phyloP scores from a whole-genome alignment of 2,329 filamentous ascomycete species.

The Celoporthe dispersa region DNA sequence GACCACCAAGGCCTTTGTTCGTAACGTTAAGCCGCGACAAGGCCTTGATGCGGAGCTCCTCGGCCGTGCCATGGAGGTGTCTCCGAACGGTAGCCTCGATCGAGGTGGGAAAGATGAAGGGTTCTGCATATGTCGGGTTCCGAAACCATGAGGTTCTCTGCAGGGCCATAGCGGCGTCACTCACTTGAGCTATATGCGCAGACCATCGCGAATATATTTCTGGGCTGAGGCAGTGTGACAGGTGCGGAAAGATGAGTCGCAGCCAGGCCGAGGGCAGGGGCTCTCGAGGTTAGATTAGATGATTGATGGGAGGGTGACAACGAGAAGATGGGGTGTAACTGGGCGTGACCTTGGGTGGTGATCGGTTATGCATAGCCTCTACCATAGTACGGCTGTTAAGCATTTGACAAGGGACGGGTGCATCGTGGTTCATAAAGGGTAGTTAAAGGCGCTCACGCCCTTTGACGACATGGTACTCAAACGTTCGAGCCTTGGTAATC shows the following conservation, averaged over 20 bases:
- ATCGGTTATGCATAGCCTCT: not conserved
- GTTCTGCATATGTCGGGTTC: not conserved
- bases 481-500: not conserved
- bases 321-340: not conserved
- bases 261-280: not conserved
- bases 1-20: constrained; percentile 12
- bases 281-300: not conserved
- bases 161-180: not conserved
- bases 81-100: constrained; percentile 13
- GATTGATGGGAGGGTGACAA: not conserved
- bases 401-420: not conserved
- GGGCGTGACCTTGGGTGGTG: not conserved
- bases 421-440: not conserved
- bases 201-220: not conserved
- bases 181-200: not conserved
- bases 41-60: not conserved
- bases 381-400: not conserved
- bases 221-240: constrained; percentile 6
- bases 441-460: not conserved
- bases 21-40: not conserved
- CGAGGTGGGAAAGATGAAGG: not conserved
- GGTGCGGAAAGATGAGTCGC: constrained; percentile 15
- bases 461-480: not conserved
- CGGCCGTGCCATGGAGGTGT: constrained; percentile 18
- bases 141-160: not conserved